Base-by-base conservation (phyloP, 2,329 filamentous ascomycete species). In the Trichoderma sp. region DNA sequence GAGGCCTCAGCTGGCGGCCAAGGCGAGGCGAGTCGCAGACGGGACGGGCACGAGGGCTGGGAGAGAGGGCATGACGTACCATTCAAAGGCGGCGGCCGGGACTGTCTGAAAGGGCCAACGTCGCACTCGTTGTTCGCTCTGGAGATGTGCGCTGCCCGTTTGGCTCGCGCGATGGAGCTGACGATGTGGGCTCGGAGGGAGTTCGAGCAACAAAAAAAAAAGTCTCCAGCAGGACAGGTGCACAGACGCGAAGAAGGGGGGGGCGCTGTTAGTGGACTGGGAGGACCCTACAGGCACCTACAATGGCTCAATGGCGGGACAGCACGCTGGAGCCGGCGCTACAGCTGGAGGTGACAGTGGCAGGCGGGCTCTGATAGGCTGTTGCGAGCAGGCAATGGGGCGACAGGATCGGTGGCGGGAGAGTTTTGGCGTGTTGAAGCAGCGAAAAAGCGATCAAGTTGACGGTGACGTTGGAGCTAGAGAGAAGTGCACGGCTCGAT, bases 161-260 rank as follows among this genome's bases (percentile, higher is more conserved):
- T 52, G 67, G 65, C 63, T 32, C 54, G 56, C 68, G 68, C 63
- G 63, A 69, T 66, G 65, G 59, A 64, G 64, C 68, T 68, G 68
- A 64, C 68, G 65, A 70, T 70, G 68, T 70, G 68, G 68, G 68
- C 68, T 54, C 64, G 54, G 54, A 56, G 65, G 34, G 65, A 63
- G 68, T 37, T 70, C 39, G 51, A 68, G 64, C 51, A 63, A 34
- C 46, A 59, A 51, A 59, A 59, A 66, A 64, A 66, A 66, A 66
- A 28, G 51, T 69, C 67, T 69, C 66, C 65, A 67, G 54, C 30
- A 58, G 32, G 65, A 68, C 52, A 59, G 37, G 59, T 65, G 68
- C 68, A 70, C 68, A 70, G 68, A 70, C 68, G 59, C 56, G 46
- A 66, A 59, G 56, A 59, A 61, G 61, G 56, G 49, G 49, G 49